Evolutionary conservation across 192 early-diverging fungal species (phyloP), one percentile per base, ranked within the genome.

Genomic region (Umbelopsis isabellina): DNA sequence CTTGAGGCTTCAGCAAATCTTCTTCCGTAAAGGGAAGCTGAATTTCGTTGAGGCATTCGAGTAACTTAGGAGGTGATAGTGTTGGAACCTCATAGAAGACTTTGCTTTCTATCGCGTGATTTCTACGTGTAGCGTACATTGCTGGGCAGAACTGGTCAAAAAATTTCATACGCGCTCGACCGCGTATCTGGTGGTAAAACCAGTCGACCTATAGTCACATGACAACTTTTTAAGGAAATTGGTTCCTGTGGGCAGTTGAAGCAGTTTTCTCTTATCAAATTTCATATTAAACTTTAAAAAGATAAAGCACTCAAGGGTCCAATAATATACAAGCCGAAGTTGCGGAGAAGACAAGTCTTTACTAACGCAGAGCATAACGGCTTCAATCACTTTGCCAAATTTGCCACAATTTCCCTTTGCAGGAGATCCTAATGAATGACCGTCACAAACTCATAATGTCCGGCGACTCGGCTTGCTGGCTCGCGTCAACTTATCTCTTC

Each of bases 41-140:
- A 33, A 61, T 61, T 12, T 61, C 55, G 16, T 33, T 61, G 15
- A 61, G 55, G 27, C 55, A 61, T 33, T 30, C 27, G 8, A 61
- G 55, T 30, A 61, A 35, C n/a, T 22, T 35, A 3, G 55, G 12
- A 61, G 21, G 21, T 27, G 55, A 61, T 15, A 61, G 55, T 16
- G 55, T 61, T 35, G 55, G 55, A 61, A 61, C 55, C 33, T 61
- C 55, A 35, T 61, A 61, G 33, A 61, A 61, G 33, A 61, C 55
- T 35, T 61, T 61, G 55, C 27, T 61, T 13, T 61, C 55, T 15
- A 30, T 30, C 12, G 55, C 6, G 7, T 61, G 55, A 18, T 61
- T 61, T 61, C 55, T 27, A 35, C 55, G 21, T 61, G 55, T 35
- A 8, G 55, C 55, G 33, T n/a, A 61, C 55, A 61, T 61, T 8